Evolutionary conservation across 1,284 basidiomycete genomes (phyloP).

Genomic region (Irpex sp.): DNA sequence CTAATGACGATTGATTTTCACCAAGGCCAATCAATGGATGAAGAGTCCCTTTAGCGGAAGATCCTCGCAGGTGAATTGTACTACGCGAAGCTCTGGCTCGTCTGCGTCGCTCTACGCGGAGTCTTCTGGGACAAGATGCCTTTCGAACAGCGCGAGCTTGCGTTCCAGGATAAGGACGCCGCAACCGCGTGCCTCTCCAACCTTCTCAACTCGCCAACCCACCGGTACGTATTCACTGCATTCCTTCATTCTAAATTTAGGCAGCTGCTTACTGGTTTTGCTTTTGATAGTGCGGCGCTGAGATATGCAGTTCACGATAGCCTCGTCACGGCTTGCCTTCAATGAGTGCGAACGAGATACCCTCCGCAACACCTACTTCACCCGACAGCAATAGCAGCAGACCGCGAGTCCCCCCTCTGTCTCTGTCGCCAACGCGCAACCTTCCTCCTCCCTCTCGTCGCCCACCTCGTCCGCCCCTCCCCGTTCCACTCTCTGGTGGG

Average conservation of each 20-base stretch:
- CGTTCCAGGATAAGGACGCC: constrained; percentile 90
- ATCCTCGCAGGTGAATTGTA: constrained; percentile 84
- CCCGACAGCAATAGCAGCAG: constrained; percentile 17
- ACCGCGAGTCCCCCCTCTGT: constrained; percentile 16
- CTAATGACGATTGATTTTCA: neutral
- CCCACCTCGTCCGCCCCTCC: constrained; percentile 18
- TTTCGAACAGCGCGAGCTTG: constrained; percentile 88
- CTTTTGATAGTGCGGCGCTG: constrained; percentile 57
- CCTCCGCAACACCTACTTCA: constrained; percentile 19
- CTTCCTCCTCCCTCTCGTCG: constrained; percentile 23
- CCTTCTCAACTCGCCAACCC: constrained; percentile 73
- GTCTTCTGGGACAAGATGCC: constrained; percentile 93
- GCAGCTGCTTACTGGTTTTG: neutral
- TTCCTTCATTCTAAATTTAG: neutral
- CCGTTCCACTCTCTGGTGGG: constrained; percentile 62
- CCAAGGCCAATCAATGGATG: constrained; percentile 72
- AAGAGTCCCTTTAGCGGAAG: constrained; percentile 79
- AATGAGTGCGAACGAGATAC: constrained; percentile 25
- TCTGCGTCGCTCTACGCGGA: constrained; percentile 86
- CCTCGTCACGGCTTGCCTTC: constrained; percentile 66
- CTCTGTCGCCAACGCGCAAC: constrained; percentile 18
- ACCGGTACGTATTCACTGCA: constrained; percentile 43
- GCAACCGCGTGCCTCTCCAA: constrained; percentile 80
- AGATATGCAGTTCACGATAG: constrained; percentile 91
- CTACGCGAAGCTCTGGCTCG: constrained; percentile 90